A percentile compares a stretch with the other conserved stretches of the same genome.
These are phyloP conservation scores for Bruguiera gymnorhiza DNA, from an alignment of 345 rosid species.

Conservation along the genomic window DNA sequence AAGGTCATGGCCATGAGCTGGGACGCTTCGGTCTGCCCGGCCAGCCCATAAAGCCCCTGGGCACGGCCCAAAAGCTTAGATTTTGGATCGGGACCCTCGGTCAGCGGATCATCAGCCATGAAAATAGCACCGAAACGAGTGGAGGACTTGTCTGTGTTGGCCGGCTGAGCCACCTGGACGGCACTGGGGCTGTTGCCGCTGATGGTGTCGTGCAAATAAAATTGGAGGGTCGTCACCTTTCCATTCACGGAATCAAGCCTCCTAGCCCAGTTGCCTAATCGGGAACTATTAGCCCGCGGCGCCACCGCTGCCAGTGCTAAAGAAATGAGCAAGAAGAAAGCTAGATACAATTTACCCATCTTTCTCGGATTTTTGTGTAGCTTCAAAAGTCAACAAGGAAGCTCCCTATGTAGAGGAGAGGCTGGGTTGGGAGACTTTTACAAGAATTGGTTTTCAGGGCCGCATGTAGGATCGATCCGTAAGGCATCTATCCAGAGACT, in stretches of 20 bases:
- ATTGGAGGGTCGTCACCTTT: constrained; percentile 46
- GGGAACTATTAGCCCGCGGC: constrained; percentile 17
- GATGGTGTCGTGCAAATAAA: constrained; percentile 57
- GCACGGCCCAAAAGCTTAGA: constrained; percentile 8
- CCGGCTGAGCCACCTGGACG: constrained; percentile 42
- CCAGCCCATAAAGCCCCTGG: constrained; percentile 5
- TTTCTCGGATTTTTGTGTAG: background rate
- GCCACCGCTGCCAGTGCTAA: background rate
- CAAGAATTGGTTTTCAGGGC: too few relatives aligned
- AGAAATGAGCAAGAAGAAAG: background rate
- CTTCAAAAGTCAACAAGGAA: too few relatives aligned
- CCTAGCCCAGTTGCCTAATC: constrained; percentile 26
- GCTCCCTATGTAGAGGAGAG: too few relatives aligned
- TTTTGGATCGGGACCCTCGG: constrained; percentile 7
- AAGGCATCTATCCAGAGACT: too few relatives aligned
- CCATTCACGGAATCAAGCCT: constrained; percentile 17
- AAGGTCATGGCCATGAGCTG: background rate
- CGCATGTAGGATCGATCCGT: too few relatives aligned
- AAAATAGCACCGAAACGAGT: constrained; percentile 1
- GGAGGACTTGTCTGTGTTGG: constrained; percentile 19
- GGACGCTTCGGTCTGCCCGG: background rate
- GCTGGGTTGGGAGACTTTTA: too few relatives aligned
- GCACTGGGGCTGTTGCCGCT: constrained; percentile 55
- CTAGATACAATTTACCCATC: background rate
- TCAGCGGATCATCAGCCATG: constrained; percentile 9